Conservation (phyloP, 2,329 filamentous ascomycete genomes). For the Ceratocystis colombiana region DNA sequence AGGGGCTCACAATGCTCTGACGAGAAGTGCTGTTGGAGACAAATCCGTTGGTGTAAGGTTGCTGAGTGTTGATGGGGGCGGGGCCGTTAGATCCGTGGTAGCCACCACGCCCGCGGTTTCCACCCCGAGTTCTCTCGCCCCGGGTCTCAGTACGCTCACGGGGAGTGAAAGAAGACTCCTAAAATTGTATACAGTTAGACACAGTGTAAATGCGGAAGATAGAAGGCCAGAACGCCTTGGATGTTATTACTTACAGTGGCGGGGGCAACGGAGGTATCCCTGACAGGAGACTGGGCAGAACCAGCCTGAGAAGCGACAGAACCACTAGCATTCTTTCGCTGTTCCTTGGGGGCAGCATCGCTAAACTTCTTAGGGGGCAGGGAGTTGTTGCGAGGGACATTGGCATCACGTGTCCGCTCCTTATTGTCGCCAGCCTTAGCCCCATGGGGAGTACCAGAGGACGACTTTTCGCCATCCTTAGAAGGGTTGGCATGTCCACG, state of each 20-base stretch:
- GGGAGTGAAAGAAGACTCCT: slow-evolving; percentile 22
- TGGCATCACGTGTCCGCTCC: slow-evolving; percentile 21
- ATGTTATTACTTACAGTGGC: slow-evolving; percentile 35
- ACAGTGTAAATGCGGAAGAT: background rate
- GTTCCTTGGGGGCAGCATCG: slow-evolving; percentile 35
- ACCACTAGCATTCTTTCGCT: slow-evolving; percentile 38
- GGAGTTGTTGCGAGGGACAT: slow-evolving; percentile 32
- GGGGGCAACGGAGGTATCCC: slow-evolving; percentile 33
- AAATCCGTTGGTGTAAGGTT: slow-evolving; percentile 17
- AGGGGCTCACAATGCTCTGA: slow-evolving; percentile 25
- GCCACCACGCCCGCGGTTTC: slow-evolving; percentile 39
- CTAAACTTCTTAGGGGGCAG: slow-evolving; percentile 35
- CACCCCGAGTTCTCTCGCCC: slow-evolving; percentile 37
- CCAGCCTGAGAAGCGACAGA: slow-evolving; percentile 30
- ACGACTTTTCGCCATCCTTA: slow-evolving; percentile 35
- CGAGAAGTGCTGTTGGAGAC: slow-evolving; percentile 20
- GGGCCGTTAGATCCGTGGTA: slow-evolving; percentile 33
- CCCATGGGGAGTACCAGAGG: slow-evolving; percentile 28
- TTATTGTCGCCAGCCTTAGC: slow-evolving; percentile 21
- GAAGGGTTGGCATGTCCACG: slow-evolving; percentile 29
- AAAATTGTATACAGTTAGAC: slow-evolving; percentile 1
- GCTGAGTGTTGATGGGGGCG: slow-evolving; percentile 27
- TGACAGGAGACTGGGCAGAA: slow-evolving; percentile 28
- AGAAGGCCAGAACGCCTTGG: background rate
- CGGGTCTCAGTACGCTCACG: slow-evolving; percentile 33